phyloP scores from a whole-genome alignment of 2,329 filamentous ascomycete genomes.

The Claviceps cyperi region DNA sequence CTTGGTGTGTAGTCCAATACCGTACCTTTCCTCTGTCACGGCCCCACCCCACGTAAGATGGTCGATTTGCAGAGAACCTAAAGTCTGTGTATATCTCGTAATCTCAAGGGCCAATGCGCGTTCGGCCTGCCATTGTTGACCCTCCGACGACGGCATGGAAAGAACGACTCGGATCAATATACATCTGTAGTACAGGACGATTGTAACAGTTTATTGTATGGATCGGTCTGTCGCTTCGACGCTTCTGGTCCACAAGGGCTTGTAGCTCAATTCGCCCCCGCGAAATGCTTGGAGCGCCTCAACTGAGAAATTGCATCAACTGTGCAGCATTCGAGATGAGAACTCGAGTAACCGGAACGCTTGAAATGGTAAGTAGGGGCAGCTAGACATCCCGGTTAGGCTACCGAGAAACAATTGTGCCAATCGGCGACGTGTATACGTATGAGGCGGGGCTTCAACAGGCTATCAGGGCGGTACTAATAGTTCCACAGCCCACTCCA shows the following conservation, averaged over 20 bases:
- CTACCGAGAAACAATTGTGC: conserved; percentile 4
- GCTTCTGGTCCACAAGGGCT: not conserved
- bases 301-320: conserved; percentile 4
- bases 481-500: not conserved
- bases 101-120: not conserved
- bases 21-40: no score
- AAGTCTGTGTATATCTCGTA: not conserved
- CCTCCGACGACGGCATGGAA: not conserved
- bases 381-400: conserved; percentile 1
- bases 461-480: not conserved
- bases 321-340: conserved; percentile 3
- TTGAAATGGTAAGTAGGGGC: conserved; percentile 2
- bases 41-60: no score
- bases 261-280: not conserved
- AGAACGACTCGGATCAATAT: not conserved
- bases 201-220: not conserved
- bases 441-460: not conserved
- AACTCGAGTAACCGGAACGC: conserved; percentile 2
- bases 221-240: not conserved
- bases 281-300: conserved; percentile 2
- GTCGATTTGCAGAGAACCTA: no score
- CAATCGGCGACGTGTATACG: not conserved
- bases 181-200: no score
- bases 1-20: no score
- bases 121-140: not conserved